Base-by-base conservation (phyloP, 2,329 filamentous ascomycete genomes). In the Aspergillus niger region DNA sequence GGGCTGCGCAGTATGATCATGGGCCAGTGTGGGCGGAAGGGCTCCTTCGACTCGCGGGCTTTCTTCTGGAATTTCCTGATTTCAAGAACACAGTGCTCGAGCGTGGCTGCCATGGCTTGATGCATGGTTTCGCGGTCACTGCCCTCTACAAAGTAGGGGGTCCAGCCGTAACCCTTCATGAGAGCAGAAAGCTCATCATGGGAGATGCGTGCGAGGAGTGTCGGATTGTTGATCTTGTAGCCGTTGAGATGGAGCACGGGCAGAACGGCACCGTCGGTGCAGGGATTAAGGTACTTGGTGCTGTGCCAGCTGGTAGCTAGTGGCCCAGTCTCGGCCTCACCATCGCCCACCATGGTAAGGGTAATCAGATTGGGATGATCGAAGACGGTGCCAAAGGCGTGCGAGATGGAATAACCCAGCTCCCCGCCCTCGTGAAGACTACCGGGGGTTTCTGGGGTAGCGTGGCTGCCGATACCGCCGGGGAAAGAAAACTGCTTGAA, bases 401-500 rank as follows among this genome's bases (percentile, higher is more conserved):
- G 90, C 0, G 89, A 91, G 65, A 93, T 83, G 8, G 89, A 89
- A 74, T 93, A 93, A n/a, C 90, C 90, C 22, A 93, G 83, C 76
- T 93, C 90, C 63, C 90, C 90, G 70, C 90, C 90, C 74, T 93
- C 90, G 72, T 92, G 90, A 63, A 91, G 82, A 70, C 86, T 89
- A 50, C 90, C 90, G 0, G 90, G 90, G 0, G 89, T 92, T 77
- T 93, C 90, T 1, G 90, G 90, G 0, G 89, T 92, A 58, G 89
- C 89, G 72, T 92, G 90, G 20, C 87, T 90, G 57, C 89, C 89
- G 68, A 92, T 88, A 57, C 90, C 90, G 17, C 90, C 90, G 0
- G 90, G 90, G 76, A 92, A 92, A 1, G 89, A 92, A 78, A 93
- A 93, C 65, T 89, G 86, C 79, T 91, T 92, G 85, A 92, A 92